phyloP scores from a whole-genome alignment of 768 basidiomycete genomes.

The Boletus pseudo-olivaceus region DNA sequence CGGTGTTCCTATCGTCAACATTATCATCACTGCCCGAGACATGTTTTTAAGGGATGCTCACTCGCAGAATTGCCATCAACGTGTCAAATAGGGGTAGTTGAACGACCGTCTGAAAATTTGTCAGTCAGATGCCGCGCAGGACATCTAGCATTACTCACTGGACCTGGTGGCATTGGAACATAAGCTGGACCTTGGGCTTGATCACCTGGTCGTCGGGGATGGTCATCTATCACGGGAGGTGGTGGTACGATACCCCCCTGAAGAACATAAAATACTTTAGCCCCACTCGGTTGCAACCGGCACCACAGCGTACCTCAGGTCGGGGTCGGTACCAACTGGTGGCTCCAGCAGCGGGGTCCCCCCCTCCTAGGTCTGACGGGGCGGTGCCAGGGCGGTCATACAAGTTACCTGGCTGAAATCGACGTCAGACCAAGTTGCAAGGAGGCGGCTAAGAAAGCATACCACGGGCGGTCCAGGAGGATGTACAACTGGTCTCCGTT shows the following conservation, averaged over 20 bases:
- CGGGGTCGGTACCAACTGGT: conserved; percentile 24
- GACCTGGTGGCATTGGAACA: conserved; percentile 48
- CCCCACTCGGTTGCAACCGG: background rate
- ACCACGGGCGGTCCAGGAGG: conserved; percentile 24
- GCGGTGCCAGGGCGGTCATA: conserved; percentile 27
- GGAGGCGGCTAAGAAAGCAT: background rate
- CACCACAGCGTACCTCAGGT: conserved; percentile 15
- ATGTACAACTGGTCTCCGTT: conserved; percentile 20
- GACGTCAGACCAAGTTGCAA: conserved; percentile 2
- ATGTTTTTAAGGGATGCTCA: conserved; percentile 29
- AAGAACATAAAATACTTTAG: background rate
- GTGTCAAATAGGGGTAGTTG: conserved; percentile 67
- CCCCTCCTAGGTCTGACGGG: conserved; percentile 17
- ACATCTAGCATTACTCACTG: conserved; percentile 38
- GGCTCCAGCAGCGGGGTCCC: conserved; percentile 14
- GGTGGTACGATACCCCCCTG: conserved; percentile 25
- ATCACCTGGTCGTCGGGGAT: conserved; percentile 21
- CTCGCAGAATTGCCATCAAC: conserved; percentile 65
- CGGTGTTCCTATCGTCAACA: conserved; percentile 61
- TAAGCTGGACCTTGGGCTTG: conserved; percentile 31
- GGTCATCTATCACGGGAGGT: conserved; percentile 21
- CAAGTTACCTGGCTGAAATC: conserved; percentile 18
- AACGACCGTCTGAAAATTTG: conserved; percentile 47
- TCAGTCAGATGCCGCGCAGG: background rate
- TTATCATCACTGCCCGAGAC: conserved; percentile 4